phyloP scores from a whole-genome alignment of 768 basidiomycete genomes.

The Lactarius evosmus region DNA sequence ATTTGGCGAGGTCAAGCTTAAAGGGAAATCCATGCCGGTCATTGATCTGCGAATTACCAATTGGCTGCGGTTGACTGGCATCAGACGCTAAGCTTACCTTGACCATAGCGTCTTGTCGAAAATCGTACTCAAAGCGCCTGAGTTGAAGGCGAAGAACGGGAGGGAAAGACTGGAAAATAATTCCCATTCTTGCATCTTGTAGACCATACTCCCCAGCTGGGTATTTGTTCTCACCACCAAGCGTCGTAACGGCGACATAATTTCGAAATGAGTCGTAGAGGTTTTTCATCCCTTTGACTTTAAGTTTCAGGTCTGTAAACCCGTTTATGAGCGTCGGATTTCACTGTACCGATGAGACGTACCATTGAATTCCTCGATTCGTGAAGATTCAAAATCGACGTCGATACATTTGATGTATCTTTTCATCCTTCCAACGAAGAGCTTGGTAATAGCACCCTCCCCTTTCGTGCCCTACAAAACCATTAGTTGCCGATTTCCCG shows the following conservation, averaged over 20 bases:
- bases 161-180: constrained; percentile 98
- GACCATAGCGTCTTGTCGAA: constrained; percentile 98
- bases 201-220: constrained; percentile 94
- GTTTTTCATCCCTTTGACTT: constrained; percentile 98
- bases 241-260: constrained; percentile 93
- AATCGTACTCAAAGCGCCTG: constrained; percentile 98
- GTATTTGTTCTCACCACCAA: constrained; percentile 99
- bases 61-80: constrained; percentile 9
- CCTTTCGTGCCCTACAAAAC: constrained; percentile 78
- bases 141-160: constrained; percentile 97
- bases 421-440: constrained; percentile 99
- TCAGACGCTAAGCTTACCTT: constrained; percentile 52
- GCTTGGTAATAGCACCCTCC: constrained; percentile 89
- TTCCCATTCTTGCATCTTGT: constrained; percentile 99
- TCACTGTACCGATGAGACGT: neutral
- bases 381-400: constrained; percentile 93
- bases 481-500: constrained; percentile 5
- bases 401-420: constrained; percentile 99
- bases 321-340: neutral
- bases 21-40: constrained; percentile 99
- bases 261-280: constrained; percentile 96
- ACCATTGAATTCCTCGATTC: constrained; percentile 97
- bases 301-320: constrained; percentile 86
- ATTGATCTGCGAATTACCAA: constrained; percentile 62
- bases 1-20: constrained; percentile 93